phyloP scores from a whole-genome alignment of 768 basidiomycete species.

The Tricholoma terreum region DNA sequence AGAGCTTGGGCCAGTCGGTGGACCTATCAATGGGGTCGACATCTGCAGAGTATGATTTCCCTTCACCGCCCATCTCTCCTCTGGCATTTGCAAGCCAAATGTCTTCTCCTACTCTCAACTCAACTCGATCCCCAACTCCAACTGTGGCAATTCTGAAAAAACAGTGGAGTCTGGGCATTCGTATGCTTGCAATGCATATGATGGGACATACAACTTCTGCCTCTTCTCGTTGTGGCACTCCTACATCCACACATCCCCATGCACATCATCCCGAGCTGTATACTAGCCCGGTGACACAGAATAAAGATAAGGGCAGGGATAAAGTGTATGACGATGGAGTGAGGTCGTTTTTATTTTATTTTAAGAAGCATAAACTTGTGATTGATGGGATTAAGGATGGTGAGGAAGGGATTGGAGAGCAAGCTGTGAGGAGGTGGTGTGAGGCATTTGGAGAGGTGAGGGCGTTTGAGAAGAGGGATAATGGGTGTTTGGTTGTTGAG shows the following conservation, averaged over 20 bases:
- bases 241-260: no score
- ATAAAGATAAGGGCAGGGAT: no score
- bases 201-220: not conserved
- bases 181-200: not conserved
- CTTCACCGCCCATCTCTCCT: no score
- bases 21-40: no score
- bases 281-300: no score
- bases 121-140: not conserved
- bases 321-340: no score
- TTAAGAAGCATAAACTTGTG: slow-evolving; percentile 5
- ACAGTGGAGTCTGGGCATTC: not conserved
- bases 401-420: not conserved
- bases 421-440: slow-evolving; percentile 6
- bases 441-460: not conserved
- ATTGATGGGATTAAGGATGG: slow-evolving; percentile 2
- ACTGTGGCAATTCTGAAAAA: not conserved
- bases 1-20: no score
- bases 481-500: slow-evolving; percentile 31
- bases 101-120: no score
- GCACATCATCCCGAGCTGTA: no score
- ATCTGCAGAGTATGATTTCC: no score
- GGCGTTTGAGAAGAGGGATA: slow-evolving; percentile 9
- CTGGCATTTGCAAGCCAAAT: no score
- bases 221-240: no score
- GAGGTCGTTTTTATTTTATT: not conserved